Percentiles rank a stretch among this genome's conserved stretches.
Conservation (phyloP, 495 filamentous ascomycete species). For the Penicillium coffeae region DNA sequence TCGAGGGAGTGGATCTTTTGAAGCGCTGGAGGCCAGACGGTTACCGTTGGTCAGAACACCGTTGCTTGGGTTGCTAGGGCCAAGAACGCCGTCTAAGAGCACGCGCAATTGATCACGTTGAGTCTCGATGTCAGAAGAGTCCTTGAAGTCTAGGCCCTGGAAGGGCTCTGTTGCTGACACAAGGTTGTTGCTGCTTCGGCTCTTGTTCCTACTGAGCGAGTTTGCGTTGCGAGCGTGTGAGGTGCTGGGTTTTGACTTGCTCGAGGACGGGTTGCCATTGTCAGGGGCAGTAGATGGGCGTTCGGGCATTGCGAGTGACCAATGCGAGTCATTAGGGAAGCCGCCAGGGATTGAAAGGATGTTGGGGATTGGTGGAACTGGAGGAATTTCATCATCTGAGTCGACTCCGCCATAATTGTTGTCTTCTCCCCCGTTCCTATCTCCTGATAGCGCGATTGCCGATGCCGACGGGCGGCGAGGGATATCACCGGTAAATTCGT, state of each 20-base stretch:
- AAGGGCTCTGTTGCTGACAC: conserved; percentile 16
- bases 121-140: conserved; percentile 9
- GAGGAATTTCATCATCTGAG: conserved; percentile 34
- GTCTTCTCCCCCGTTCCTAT: conserved; percentile 3
- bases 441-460: conserved; percentile 11
- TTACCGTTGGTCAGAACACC: conserved; percentile 14
- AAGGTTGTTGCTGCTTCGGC: conserved; percentile 36
- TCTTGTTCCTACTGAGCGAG: conserved; percentile 34
- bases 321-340: conserved; percentile 37
- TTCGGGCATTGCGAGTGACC: conserved; percentile 27
- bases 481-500: conserved; percentile 9
- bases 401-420: conserved; percentile 6
- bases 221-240: conserved; percentile 13
- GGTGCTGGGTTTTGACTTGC: conserved; percentile 13
- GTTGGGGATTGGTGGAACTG: conserved; percentile 42
- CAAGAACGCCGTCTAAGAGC: conserved; percentile 38
- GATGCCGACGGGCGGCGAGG: conserved; percentile 7
- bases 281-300: conserved; percentile 36
- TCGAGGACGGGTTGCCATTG: conserved; percentile 18
- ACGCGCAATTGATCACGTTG: conserved; percentile 35
- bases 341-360: conserved; percentile 36
- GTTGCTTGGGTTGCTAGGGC: conserved; percentile 19
- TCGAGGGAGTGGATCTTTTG: conserved; percentile 12
- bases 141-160: conserved; percentile 12
- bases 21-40: conserved; percentile 10